Evolutionary conservation across 2,329 filamentous ascomycete genomes (phyloP), one percentile per base, ranked within the genome.

Genomic region (Penicillium oxalicum): DNA sequence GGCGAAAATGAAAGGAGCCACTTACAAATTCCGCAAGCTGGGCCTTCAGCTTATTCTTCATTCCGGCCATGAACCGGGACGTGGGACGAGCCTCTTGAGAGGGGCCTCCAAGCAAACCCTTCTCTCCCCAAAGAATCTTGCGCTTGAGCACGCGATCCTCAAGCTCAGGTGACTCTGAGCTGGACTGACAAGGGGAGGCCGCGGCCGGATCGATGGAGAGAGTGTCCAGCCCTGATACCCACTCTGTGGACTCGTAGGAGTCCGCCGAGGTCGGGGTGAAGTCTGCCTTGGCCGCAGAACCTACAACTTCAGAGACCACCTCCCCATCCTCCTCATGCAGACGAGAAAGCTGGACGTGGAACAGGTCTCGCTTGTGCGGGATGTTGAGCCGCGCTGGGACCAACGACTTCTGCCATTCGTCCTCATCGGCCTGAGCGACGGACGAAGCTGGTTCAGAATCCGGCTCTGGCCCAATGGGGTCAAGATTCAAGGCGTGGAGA

Each of bases 41-140:
- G 28, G 70, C 60, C 53, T 67, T 72, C 44, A 73, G 54, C 51
- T 68, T 73, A 45, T 67, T 67, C 26, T 68, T 61, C 32, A 70
- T 53, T 24, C 58, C 55, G 44, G 66, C 68, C 34, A 73, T 40
- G n/a, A 55, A 27, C 56, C 42, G 32, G 9, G 42, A 34, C 40
- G 36, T 39, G 36, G n/a, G 13, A 9, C 13, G 27, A 18, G 9
- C 13, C 28, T 7, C 13, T 12, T 4, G 8, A 35, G 44, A 32
- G 18, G 25, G 8, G 12, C 13, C 24, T 6, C 33, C 42, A 29
- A 44, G 33, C 25, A 44, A 13, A 4, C 42, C 42, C 7, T 27
- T 29, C 42, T 44, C n/a, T 11, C 42, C 42, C 42, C 42, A 44
- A 12, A 44, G 42, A n/a, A 37, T 9, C 33, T 44, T 44, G 24